Percentiles rank a stretch among this genome's conserved stretches.
phyloP scores from a whole-genome alignment of 2,329 filamentous ascomycete genomes.

The Trichophaea hybrida region DNA sequence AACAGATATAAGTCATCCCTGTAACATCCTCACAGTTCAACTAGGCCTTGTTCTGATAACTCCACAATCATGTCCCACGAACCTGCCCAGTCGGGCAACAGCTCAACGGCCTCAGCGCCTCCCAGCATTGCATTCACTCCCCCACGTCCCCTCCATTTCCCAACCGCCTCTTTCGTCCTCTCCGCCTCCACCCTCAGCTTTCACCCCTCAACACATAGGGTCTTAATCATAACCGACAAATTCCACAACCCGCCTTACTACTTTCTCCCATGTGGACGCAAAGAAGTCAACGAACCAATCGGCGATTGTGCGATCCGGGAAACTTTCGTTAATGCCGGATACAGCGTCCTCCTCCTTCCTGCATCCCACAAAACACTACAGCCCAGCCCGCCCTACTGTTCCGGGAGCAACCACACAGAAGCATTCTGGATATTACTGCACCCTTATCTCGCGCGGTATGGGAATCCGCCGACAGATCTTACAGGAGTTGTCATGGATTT shows the following conservation, averaged over 20 bases:
- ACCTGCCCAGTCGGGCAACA: too few relatives aligned
- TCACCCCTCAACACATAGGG: conserved; percentile 8
- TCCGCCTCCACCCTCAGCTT: conserved; percentile 17
- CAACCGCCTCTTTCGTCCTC: conserved; percentile 14
- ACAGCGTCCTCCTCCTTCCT: conserved; percentile 8
- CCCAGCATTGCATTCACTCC: conserved; percentile 9
- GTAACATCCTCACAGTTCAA: too few relatives aligned
- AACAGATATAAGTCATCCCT: too few relatives aligned
- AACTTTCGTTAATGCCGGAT: conserved; percentile 26
- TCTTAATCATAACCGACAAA: conserved; percentile 11
- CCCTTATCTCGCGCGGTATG: conserved; percentile 7
- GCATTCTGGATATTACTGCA: conserved; percentile 1
- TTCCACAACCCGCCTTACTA: background rate
- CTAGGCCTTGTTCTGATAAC: too few relatives aligned
- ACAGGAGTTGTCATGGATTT: conserved; percentile 6
- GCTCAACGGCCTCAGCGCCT: background rate
- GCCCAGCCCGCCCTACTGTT: background rate
- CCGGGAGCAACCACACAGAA: conserved; percentile 10
- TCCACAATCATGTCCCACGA: too few relatives aligned
- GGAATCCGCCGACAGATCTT: too few relatives aligned
- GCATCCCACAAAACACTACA: conserved; percentile 7
- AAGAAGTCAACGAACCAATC: conserved; percentile 26
- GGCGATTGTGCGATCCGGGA: conserved; percentile 27
- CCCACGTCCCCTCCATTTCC: conserved; percentile 12
- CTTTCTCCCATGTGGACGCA: conserved; percentile 28